These are phyloP conservation scores for Melastoma candidum DNA, from an alignment of 441 rosid genomes.

Conservation along the genomic window DNA sequence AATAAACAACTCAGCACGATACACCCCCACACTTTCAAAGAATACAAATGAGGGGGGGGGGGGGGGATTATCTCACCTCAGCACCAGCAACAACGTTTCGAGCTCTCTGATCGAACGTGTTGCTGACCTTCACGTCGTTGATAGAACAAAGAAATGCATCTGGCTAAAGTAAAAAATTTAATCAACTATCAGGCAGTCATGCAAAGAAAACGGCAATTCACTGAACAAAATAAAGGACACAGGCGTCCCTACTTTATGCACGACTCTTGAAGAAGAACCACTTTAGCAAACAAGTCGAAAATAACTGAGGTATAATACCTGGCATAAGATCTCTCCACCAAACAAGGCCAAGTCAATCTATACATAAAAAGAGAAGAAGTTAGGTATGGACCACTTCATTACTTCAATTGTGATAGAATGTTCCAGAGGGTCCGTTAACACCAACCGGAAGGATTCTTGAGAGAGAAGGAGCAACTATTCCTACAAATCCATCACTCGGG, in stretches of 20 bases:
- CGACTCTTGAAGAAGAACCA: not conserved
- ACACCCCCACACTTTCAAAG: not conserved
- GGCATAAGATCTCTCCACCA: slow-evolving; percentile 91
- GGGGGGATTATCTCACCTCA: slow-evolving; percentile 44
- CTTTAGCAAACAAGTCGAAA: not conserved
- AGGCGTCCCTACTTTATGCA: slow-evolving; percentile 6
- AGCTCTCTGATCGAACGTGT: slow-evolving; percentile 64
- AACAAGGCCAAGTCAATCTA: slow-evolving; percentile 90
- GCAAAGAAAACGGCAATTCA: not conserved
- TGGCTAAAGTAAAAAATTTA: slow-evolving; percentile 60
- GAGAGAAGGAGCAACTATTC: slow-evolving; percentile 88
- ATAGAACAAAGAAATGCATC: slow-evolving; percentile 97
- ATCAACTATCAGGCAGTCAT: slow-evolving; percentile 6
- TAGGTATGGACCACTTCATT: not conserved
- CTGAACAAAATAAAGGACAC: not conserved
- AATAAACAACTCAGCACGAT: not conserved
- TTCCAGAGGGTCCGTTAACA: slow-evolving; percentile 13
- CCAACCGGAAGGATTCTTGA: slow-evolving; percentile 94
- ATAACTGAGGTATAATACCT: slow-evolving; percentile 41
- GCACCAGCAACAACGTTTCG: slow-evolving; percentile 55
- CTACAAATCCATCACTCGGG: slow-evolving; percentile 74
- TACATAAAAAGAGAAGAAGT: slow-evolving; percentile 12
- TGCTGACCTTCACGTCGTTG: slow-evolving; percentile 81
- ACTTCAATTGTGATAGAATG: not conserved
- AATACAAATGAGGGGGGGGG: not conserved